Evolutionary conservation across 192 early-diverging fungal species (phyloP), one percentile per base, ranked within the genome.

Genomic region (Bifiguratus adelaidae): DNA sequence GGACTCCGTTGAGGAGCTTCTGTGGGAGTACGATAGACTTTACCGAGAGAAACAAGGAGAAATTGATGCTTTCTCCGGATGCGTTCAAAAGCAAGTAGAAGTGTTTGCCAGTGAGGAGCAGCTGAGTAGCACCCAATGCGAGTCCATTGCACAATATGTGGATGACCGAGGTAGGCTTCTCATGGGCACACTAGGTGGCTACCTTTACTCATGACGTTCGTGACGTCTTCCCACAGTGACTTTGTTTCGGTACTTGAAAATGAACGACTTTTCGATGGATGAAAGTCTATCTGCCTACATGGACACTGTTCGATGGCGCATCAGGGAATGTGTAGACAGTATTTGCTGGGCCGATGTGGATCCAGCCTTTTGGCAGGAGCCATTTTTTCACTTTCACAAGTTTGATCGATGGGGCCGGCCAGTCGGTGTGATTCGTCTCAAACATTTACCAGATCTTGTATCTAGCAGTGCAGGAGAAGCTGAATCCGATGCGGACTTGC

Each of bases 231-330:
- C 20, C 16, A 23, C 48, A 68, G 67, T 61, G 8, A 70, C 67
- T n/a, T 34, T 70, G n/a, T 70, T 70, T 48, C 50, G 67, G 9
- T 70, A 61, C 34, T 45, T 70, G 8, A 48, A 54, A 15, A 45
- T 50, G 22, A 29, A 50, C 25, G 34, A 42, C 0, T 70, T 49
- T 33, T 24, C 40, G 11, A 30, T 58, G 20, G 55, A 60, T 21
- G 18, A 8, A 15, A 44, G 63, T 5, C 48, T 45, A 2, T 36
- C 26, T 15, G 12, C 49, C 8, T 19, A 65, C 0, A 16, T 62
- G 15, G 51, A 48, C n/a, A 57, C 60, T 8, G 50, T 70, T 42
- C 47, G 48, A 27, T 70, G 67, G 67, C 45, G 67, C 41, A 28
- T 47, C 13, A 55, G 61, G 30, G 50, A 55, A 21, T 19, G 40